These are phyloP conservation scores for Fusarium staphyleae DNA, from an alignment of 2,329 filamentous ascomycete genomes.

Conservation along the genomic window DNA sequence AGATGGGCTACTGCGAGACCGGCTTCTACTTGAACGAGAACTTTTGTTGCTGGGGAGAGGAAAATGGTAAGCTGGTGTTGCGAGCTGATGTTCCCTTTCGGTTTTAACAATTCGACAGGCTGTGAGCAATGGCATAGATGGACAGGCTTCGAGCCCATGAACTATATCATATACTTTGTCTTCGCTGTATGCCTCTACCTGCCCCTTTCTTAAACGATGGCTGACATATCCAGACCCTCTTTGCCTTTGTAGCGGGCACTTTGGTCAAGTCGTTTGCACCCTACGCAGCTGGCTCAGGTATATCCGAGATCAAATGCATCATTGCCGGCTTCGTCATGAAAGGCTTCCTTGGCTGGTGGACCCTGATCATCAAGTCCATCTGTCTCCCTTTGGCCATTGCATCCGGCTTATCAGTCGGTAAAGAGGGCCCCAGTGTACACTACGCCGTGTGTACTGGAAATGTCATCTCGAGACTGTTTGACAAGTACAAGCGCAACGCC, in stretches of 20 bases:
- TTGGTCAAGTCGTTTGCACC: constrained; percentile 92
- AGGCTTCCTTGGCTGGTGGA: constrained; percentile 91
- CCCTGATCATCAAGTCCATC: constrained; percentile 91
- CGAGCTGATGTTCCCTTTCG: background rate
- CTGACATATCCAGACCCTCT: constrained; percentile 63
- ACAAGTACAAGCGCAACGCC: constrained; percentile 89
- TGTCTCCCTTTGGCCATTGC: constrained; percentile 90
- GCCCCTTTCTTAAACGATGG: background rate
- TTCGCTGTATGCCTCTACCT: constrained; percentile 69
- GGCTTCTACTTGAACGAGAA: constrained; percentile 97
- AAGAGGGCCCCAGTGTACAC: constrained; percentile 98
- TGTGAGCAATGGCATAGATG: constrained; percentile 90
- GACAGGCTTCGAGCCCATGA: constrained; percentile 78
- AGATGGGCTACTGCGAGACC: constrained; percentile 93
- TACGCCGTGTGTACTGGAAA: constrained; percentile 98
- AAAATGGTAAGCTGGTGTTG: constrained; percentile 65
- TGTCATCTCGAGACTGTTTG: constrained; percentile 91
- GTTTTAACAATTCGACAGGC: constrained; percentile 54
- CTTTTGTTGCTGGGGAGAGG: constrained; percentile 98
- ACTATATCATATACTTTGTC: constrained; percentile 87
- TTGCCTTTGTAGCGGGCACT: constrained; percentile 81
- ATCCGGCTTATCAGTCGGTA: constrained; percentile 92
- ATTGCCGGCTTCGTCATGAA: constrained; percentile 99
- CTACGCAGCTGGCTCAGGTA: constrained; percentile 94
- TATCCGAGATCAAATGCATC: constrained; percentile 99